These are phyloP conservation scores for Exidia glandulosa DNA, from an alignment of 768 basidiomycete species.

Conservation along the genomic window DNA sequence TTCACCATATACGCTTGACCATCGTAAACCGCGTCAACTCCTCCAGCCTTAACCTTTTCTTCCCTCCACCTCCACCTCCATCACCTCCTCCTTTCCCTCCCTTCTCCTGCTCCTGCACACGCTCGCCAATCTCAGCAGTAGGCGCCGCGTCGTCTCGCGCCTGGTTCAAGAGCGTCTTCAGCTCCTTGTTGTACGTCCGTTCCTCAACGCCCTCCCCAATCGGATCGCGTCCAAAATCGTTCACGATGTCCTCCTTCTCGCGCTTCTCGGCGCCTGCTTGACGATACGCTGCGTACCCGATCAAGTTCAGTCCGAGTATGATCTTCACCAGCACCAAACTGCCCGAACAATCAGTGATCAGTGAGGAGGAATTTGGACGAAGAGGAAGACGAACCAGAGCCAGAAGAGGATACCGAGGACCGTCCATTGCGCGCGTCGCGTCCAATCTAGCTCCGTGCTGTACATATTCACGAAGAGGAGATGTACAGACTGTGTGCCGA, in stretches of 20 bases:
- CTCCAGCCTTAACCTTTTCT: constrained; percentile 63
- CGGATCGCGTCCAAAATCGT: constrained; percentile 82
- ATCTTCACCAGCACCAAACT: constrained; percentile 83
- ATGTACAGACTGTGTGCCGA: constrained; percentile 60
- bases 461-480: constrained; percentile 39
- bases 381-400: constrained; percentile 55
- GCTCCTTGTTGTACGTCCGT: constrained; percentile 75
- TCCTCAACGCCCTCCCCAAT: constrained; percentile 88
- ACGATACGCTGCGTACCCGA: constrained; percentile 71
- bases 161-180: constrained; percentile 62
- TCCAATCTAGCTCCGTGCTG: constrained; percentile 3
- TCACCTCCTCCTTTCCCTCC: constrained; percentile 8
- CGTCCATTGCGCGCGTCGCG: constrained; percentile 52
- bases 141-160: constrained; percentile 54
- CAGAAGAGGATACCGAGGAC: constrained; percentile 61
- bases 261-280: constrained; percentile 66
- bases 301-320: constrained; percentile 80
- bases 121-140: constrained; percentile 66
- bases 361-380: not conserved
- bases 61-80: constrained; percentile 24
- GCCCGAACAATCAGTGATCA: not conserved
- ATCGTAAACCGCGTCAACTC: constrained; percentile 91
- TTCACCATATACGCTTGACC: constrained; percentile 82
- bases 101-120: constrained; percentile 9
- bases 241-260: constrained; percentile 61